Conservation (phyloP, 441 rosid genomes). For the Isatis lusitanica region DNA sequence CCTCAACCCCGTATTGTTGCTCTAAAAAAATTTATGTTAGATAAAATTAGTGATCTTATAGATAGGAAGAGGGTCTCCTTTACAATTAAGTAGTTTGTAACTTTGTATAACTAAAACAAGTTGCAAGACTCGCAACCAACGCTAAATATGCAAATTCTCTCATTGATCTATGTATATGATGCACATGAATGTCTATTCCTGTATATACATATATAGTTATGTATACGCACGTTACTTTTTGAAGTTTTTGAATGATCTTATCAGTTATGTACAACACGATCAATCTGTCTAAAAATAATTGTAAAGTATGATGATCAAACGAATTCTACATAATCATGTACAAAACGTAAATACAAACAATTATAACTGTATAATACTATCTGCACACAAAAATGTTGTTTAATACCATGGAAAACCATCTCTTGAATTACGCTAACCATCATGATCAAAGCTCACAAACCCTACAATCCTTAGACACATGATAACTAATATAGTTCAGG, state of each 20-base stretch:
- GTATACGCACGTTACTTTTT: neutral
- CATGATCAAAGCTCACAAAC: neutral
- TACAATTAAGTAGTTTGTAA: neutral
- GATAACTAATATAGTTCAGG: neutral
- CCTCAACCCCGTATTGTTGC: conserved; percentile 23
- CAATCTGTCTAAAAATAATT: neutral
- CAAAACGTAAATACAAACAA: neutral
- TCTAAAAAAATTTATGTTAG: neutral
- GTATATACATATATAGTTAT: neutral
- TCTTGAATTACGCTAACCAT: neutral
- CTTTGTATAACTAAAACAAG: neutral
- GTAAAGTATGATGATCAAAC: neutral
- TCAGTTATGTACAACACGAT: neutral
- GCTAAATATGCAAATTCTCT: neutral
- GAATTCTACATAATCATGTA: neutral
- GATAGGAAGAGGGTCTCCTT: neutral
- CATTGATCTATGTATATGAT: neutral
- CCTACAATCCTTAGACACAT: neutral
- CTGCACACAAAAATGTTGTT: too few relatives aligned
- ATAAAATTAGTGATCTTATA: neutral
- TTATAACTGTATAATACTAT: neutral
- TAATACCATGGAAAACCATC: neutral
- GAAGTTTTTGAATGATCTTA: neutral
- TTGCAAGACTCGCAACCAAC: neutral
- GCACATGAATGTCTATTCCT: neutral